Percentiles rank a stretch among this genome's conserved stretches.
These are phyloP conservation scores for Zymoseptoria tritici DNA, from an alignment of 2,329 filamentous ascomycete species.

Conservation along the genomic window DNA sequence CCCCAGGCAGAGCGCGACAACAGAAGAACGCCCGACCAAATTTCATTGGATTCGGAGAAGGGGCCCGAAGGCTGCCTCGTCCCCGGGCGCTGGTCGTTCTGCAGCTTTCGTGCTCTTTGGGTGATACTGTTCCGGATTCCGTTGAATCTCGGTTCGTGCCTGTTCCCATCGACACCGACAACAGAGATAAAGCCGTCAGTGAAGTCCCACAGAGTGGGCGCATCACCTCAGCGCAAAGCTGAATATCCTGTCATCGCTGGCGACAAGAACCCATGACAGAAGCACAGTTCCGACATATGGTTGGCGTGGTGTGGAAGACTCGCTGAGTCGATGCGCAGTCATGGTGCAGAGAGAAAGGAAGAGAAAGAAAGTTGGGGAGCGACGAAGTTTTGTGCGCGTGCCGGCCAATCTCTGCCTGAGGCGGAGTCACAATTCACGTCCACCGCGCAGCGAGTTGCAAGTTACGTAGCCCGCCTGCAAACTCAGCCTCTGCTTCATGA, in stretches of 20 bases:
- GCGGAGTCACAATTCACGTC: background rate
- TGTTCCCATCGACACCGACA: background rate
- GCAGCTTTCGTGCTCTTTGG: background rate
- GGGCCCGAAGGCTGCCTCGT: background rate
- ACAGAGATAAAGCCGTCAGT: too few species aligned
- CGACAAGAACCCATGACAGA: background rate
- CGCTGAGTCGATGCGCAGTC: background rate
- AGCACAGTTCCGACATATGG: background rate
- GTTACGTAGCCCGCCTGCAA: background rate
- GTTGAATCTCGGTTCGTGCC: background rate
- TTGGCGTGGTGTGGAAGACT: background rate
- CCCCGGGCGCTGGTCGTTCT: background rate
- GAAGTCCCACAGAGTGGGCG: too few species aligned
- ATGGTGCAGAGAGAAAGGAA: background rate
- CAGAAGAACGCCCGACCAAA: background rate
- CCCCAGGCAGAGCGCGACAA: background rate
- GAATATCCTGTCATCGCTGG: background rate
- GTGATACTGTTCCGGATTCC: background rate
- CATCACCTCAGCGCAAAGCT: too few species aligned
- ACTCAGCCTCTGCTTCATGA: too few species aligned
- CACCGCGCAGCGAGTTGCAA: background rate
- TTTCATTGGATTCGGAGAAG: background rate
- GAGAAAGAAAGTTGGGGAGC: background rate
- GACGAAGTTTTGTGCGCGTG: background rate
- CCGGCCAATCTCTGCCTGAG: background rate